Conservation (phyloP, 495 filamentous ascomycete species). For the Xylaria sp. region DNA sequence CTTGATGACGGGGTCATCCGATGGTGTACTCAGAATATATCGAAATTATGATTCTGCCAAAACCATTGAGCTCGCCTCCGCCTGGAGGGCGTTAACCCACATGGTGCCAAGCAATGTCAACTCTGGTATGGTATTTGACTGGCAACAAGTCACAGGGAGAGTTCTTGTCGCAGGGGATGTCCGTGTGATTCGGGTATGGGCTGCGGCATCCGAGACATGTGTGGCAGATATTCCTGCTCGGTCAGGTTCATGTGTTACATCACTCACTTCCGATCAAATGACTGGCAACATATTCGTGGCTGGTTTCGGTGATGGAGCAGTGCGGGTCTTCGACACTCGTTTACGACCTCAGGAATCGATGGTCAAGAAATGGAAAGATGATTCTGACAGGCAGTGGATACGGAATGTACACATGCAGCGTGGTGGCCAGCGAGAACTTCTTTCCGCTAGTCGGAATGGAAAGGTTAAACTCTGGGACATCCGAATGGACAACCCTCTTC, state of each 20-base stretch:
- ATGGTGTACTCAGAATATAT: slow-evolving; percentile 94
- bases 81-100: slow-evolving; percentile 91
- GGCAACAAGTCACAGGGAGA: slow-evolving; percentile 96
- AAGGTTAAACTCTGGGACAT: slow-evolving; percentile 98
- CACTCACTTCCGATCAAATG: slow-evolving; percentile 94
- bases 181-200: slow-evolving; percentile 94
- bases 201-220: slow-evolving; percentile 91
- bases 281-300: slow-evolving; percentile 95
- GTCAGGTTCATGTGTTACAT: slow-evolving; percentile 94
- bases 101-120: slow-evolving; percentile 91
- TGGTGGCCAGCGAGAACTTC: slow-evolving; percentile 86
- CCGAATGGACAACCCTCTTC: slow-evolving; percentile 76
- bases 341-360: slow-evolving; percentile 80
- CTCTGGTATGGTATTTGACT: slow-evolving; percentile 94
- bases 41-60: slow-evolving; percentile 80
- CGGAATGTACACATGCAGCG: slow-evolving; percentile 96
- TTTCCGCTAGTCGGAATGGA: slow-evolving; percentile 86
- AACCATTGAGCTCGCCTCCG: slow-evolving; percentile 83
- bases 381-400: slow-evolving; percentile 85
- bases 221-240: slow-evolving; percentile 93
- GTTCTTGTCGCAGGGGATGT: slow-evolving; percentile 95
- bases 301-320: slow-evolving; percentile 95
- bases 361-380: slow-evolving; percentile 94
- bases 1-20: slow-evolving; percentile 91
- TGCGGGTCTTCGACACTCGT: slow-evolving; percentile 92